Base-by-base conservation (phyloP, 345 rosid genomes). In the Schrenkiella parvula region DNA sequence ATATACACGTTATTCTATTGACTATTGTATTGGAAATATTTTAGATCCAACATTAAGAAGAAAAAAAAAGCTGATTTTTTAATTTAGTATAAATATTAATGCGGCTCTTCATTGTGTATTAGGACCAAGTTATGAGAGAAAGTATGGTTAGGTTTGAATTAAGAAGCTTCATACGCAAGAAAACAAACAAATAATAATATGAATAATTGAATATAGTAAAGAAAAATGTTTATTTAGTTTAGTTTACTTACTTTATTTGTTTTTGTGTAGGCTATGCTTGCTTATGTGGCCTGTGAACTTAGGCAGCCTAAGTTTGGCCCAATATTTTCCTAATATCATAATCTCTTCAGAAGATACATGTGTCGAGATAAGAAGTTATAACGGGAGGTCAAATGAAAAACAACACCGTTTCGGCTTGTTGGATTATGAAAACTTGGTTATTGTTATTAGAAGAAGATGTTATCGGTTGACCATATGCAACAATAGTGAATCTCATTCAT, bases 81-180 rank as follows among this genome's bases (percentile, higher is more conserved):
- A n/a, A n/a, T 38, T 23, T 13, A 37, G 52, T 60, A 57, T 17
- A 59, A 51, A 41, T 32, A 12, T 15, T 28, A 68, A 52, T 58
- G 31, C 22, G 74, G 38, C 79, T 68, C 70, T 75, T 68, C 79
- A 53, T 22, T 31, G 34, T 32, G 34, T 34, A 52, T 59, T 54
- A 51, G 61, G 79, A 34, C 79, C 69, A 75, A 59, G 18, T 50
- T 41, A 12, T 41, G 25, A 66, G 38, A 22, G 23, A 31, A 51
- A n/a, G n/a, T 14, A 22, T 68, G 6, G 53, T 48, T 66, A 59
- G 38, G 54, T 67, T 58, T 51, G 22, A 58, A 21, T 14, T 48
- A 57, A n/a, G n/a, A n/a, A n/a, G 28, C 59, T 65, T 38, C 53
- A 38, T 37, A 66, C 41, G 46, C 47, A 66, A 74, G 10, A 58